Evolutionary conservation across 345 rosid species (phyloP).

Genomic region (Durio zibethinus): DNA sequence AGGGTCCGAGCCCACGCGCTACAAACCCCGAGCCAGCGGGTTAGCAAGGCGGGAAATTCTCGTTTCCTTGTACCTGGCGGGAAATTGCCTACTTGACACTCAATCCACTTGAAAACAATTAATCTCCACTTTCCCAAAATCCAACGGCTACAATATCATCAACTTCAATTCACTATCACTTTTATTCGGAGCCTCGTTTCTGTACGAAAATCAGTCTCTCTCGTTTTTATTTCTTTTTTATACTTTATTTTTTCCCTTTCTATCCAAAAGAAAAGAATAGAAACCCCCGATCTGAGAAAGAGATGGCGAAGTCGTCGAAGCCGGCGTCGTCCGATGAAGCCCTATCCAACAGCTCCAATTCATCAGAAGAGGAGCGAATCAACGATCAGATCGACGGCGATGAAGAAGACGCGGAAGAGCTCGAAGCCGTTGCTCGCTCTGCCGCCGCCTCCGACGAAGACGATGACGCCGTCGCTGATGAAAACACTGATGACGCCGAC

Average conservation of each 20-base stretch:
- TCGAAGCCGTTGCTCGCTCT: conserved; percentile 89
- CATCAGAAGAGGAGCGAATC: conserved; percentile 63
- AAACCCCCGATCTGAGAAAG: conserved; percentile 43
- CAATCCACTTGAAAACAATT: conserved; percentile 9
- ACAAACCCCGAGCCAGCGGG: not conserved
- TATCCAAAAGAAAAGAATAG: not conserved
- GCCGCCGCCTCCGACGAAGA: conserved; percentile 75
- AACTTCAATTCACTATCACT: not conserved
- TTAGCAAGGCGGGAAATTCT: conserved; percentile 8
- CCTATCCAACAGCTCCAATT: conserved; percentile 49
- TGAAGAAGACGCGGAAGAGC: conserved; percentile 90
- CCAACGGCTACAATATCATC: conserved; percentile 25
- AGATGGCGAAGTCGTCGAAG: conserved; percentile 54
- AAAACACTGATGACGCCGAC: conserved; percentile 35
- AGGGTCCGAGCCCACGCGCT: not conserved
- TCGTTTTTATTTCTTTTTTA: not conserved
- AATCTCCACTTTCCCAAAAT: not conserved
- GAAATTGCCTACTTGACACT: conserved; percentile 21
- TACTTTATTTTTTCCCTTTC: not conserved
- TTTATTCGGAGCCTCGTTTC: not conserved
- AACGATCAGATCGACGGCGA: conserved; percentile 61
- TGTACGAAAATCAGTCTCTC: not conserved
- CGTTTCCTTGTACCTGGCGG: conserved; percentile 31
- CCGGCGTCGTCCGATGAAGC: conserved; percentile 70
- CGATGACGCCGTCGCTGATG: conserved; percentile 39